Evolutionary conservation across 2,329 filamentous ascomycete genomes (phyloP), one percentile per base, ranked within the genome.

Genomic region (Sclerotinia nivalis): DNA sequence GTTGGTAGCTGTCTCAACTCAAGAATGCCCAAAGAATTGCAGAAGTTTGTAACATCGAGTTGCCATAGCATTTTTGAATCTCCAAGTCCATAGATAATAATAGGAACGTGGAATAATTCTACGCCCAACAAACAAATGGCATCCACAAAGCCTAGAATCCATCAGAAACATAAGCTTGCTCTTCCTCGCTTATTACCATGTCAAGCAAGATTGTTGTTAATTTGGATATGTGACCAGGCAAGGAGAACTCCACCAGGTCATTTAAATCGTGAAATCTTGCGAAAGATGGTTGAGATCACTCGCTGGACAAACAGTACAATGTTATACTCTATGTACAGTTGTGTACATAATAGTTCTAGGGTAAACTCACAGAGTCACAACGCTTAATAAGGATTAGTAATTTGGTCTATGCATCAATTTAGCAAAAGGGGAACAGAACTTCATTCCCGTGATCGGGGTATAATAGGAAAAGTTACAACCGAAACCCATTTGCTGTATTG

Each of bases 161-260:
- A 45, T 60, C 56, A 45, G n/a, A n/a, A 59, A 20, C n/a, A 45
- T 20, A 43, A 37, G 22, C 56, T 45, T 60, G 37, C 28, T 49
- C 20, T 15, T 31, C 59, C 43, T 62, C 59, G 28, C 59, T n/a
- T 40, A 25, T 34, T 40, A 6, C 6, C 22, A n/a, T 43, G 56
- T 25, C 56, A 40, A 22, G 31, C 56, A 59, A 40, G 34, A 59
- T 40, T 37, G 56, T 25, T 58, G 2, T 37, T 40, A 50, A 64
- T 64, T 50, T 50, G 2, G 8, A 37, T 43, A 10, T 31, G 50
- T 64, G 45, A 25, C 45, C n/a, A 64, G 43, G 40, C 28, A 64
- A 50, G 60, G 60, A 64, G 60, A 34, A 64, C 47, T 45, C 60
- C 60, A 64, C 28, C 4, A n/a, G 60, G 13, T 52, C 18, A 28